Conservation (phyloP, 73 alveolate species). For the Durusdinium trenchii region DNA sequence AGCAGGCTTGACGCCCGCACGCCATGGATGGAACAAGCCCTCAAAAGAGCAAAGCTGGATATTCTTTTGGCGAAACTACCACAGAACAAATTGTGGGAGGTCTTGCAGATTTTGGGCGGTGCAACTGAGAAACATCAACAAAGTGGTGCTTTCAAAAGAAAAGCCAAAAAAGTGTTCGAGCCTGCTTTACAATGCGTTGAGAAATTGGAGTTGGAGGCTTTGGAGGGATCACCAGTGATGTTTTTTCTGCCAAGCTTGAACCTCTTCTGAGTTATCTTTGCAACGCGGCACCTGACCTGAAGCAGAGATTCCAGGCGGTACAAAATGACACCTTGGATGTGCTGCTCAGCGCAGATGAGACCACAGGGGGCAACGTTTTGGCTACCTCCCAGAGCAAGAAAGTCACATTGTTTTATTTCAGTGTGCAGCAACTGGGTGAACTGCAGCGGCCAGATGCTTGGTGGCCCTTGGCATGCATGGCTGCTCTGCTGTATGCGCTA, state of each 20-base stretch:
- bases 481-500: no score
- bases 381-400: background rate
- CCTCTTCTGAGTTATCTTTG: background rate
- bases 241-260: background rate
- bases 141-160: background rate
- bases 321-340: background rate
- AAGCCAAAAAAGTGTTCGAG: background rate
- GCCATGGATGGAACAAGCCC: no score
- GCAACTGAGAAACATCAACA: no score
- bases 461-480: no score
- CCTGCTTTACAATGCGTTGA: background rate
- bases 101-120: no score
- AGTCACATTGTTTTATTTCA: background rate
- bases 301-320: background rate
- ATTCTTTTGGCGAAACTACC: no score
- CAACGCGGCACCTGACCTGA: background rate
- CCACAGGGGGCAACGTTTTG: background rate
- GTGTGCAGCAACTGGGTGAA: background rate
- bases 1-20: no score
- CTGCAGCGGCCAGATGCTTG: background rate
- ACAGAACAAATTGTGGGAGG: no score
- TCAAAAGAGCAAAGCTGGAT: no score
- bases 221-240: background rate
- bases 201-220: background rate
- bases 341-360: background rate